Conservation (phyloP, 2,329 filamentous ascomycete species). For the Aspergillus tubingensis region DNA sequence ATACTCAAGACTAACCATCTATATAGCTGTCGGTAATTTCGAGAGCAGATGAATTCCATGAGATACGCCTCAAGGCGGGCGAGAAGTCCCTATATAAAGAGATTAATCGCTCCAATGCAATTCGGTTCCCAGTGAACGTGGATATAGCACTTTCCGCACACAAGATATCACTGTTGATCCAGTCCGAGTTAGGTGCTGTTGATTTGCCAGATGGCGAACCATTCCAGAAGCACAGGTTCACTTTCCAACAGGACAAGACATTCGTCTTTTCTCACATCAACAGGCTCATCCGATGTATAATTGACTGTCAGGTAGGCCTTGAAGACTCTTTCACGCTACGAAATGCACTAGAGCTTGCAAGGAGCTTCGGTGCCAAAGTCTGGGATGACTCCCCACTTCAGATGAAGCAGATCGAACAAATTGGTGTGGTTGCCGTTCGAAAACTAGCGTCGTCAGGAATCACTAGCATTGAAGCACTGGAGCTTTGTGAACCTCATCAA, state of each 20-base stretch:
- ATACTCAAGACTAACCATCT: conserved; percentile 12
- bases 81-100: conserved; percentile 72
- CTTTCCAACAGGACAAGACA: conserved; percentile 62
- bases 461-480: conserved; percentile 69
- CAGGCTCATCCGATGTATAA: conserved; percentile 71
- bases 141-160: conserved; percentile 67
- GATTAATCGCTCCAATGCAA: conserved; percentile 68
- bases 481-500: conserved; percentile 64
- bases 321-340: conserved; percentile 68
- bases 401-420: conserved; percentile 76
- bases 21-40: conserved; percentile 65
- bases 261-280: conserved; percentile 69
- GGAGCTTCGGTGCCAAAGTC: conserved; percentile 71
- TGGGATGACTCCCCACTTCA: conserved; percentile 85
- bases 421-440: conserved; percentile 74
- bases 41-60: conserved; percentile 71
- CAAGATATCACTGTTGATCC: conserved; percentile 77
- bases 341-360: conserved; percentile 73
- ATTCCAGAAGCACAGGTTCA: conserved; percentile 54
- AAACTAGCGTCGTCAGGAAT: conserved; percentile 74
- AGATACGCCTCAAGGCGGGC: conserved; percentile 68
- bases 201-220: conserved; percentile 64
- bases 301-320: conserved; percentile 67
- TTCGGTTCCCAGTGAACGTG: conserved; percentile 71
- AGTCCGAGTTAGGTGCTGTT: conserved; percentile 68